phyloP scores from a whole-genome alignment of 139 green algal genomes.

The Limnomonas spitsbergensis region DNA sequence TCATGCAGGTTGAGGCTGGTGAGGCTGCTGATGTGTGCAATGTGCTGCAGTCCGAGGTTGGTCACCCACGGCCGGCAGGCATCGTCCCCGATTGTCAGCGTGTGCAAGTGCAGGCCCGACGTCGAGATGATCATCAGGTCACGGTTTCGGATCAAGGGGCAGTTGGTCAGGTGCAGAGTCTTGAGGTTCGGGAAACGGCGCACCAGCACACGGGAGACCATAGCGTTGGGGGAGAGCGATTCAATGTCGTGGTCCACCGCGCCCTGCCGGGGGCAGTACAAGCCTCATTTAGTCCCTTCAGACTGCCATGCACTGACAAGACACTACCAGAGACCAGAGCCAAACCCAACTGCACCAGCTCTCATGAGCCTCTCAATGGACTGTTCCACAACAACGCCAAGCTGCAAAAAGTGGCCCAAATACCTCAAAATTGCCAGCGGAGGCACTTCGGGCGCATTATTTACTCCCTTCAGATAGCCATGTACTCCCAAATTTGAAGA shows the following conservation, averaged over 20 bases:
- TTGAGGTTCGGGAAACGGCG: slow-evolving; percentile 36
- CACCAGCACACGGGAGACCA: slow-evolving; percentile 24
- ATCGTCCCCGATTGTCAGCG: slow-evolving; percentile 45
- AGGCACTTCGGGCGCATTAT: too few relatives aligned
- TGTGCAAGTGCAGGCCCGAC: slow-evolving; percentile 18
- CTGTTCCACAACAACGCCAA: too few relatives aligned
- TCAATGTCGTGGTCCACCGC: slow-evolving; percentile 30
- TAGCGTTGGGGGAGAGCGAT: slow-evolving; percentile 24
- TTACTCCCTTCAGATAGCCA: too few relatives aligned
- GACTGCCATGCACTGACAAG: too few relatives aligned
- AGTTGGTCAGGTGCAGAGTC: slow-evolving; percentile 28
- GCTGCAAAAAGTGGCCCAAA: slow-evolving; percentile 16
- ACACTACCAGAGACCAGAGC: too few relatives aligned
- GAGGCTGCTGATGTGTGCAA: slow-evolving; percentile 25
- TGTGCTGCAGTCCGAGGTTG: slow-evolving; percentile 28
- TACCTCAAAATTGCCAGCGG: too few relatives aligned
- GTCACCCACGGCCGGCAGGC: slow-evolving; percentile 37
- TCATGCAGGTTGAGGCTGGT: slow-evolving; percentile 41
- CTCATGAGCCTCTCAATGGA: too few relatives aligned
- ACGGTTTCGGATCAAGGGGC: slow-evolving; percentile 33
- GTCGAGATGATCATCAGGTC: slow-evolving; percentile 32
- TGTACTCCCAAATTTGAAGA: too few relatives aligned
- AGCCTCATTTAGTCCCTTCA: too few relatives aligned
- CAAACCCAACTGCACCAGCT: too few relatives aligned
- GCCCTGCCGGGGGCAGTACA: slow-evolving; percentile 37